Base-by-base conservation (phyloP, 2,329 filamentous ascomycete species). In the Sclerotiophoma versabilis region DNA sequence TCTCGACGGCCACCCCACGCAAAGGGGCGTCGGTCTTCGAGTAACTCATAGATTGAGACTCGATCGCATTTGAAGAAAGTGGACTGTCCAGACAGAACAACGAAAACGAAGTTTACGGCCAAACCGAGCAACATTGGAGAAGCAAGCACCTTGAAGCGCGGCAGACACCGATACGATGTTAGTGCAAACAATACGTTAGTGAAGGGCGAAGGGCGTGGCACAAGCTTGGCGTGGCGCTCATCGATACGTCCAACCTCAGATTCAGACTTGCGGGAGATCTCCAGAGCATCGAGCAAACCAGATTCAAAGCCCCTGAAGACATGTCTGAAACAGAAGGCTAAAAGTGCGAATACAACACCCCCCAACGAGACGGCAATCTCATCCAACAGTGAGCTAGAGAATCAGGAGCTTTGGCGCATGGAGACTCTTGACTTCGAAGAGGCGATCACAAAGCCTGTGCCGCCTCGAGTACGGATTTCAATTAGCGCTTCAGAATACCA, bases 341-440 rank as follows among this genome's bases (percentile, higher is more conserved):
- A 65, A n/a, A 72, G 65, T 32, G 54, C 58, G 3, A 42, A 60
- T 3, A 56, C 56, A 14, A 65, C 59, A 7, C 63, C 66, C 9
- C 57, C 61, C 0, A 46, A 41, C 14, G 63, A 41, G 19, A 3
- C n/a, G 8, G 20, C 37, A 14, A 12, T 22, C 23, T 15, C 19
- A 6, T 15, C 10, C 2, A 29, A 12, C 6, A 33, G 10, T 1
- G 5, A 19, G 1, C 4, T 17, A 6, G 36, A 39, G 5, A n/a
- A 22, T 11, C 57, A 49, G 17, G 43, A 44, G 23, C 41, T 72
- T 20, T 64, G 68, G 1, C 66, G 66, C 5, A 57, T 64, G 19
- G 73, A 71, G 46, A 72, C 67, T 4, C 68, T 73, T 5, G 66
- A 71, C 14, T 72, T 73, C 42, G 62, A 66, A n/a, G 57, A 59